Base-by-base conservation (phyloP, 495 filamentous ascomycete genomes). In the Podospora comata region DNA sequence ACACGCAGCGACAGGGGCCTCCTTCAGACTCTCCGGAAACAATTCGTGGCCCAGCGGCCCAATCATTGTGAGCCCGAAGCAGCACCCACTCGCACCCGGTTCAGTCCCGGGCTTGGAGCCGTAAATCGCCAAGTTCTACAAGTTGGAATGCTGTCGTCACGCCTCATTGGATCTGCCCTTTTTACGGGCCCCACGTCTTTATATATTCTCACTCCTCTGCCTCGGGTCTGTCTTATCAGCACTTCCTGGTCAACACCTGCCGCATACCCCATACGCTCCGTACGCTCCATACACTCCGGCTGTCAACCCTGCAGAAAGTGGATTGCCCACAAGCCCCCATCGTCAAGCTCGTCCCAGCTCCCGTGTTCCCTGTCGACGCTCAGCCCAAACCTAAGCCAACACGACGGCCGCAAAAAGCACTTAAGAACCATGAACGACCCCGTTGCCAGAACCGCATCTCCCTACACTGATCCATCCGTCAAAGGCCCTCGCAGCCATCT, bases 391-490 rank as follows among this genome's bases (percentile, higher is more conserved):
- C 20, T 64, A 64, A 54, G 67, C 70, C 57, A 20, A 57, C 48
- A 60, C 57, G 57, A 65, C 60, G 67, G 26, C 53, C 19, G 54
- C 68, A 32, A 55, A 66, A 75, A 70, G 60, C 67, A 73, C 69
- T 77, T 82, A 82, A 83, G 76, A 80, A 82, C 78, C 77, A 84
- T 82, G 79, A 75, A 72, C 75, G 77, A 82, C 78, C 83, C 83
- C 77, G 78, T 83, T 70, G 70, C 70, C 61, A 79, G 82, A 75
- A 80, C 79, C 26, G 71, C 77, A 73, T 84, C 83, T 80, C 82
- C 81, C 70, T 84, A 85, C 76, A 76, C 71, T 61, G 77, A 84
- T 79, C 82, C 82, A 54, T 55, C 72, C 56, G 76, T 83, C 66
- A 81, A 82, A 77, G 80, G 82, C 15, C 83, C 82, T 32, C 76